These are phyloP conservation scores for Artemisia princeps DNA, from an alignment of 140 eudicot genomes.

Conservation along the genomic window DNA sequence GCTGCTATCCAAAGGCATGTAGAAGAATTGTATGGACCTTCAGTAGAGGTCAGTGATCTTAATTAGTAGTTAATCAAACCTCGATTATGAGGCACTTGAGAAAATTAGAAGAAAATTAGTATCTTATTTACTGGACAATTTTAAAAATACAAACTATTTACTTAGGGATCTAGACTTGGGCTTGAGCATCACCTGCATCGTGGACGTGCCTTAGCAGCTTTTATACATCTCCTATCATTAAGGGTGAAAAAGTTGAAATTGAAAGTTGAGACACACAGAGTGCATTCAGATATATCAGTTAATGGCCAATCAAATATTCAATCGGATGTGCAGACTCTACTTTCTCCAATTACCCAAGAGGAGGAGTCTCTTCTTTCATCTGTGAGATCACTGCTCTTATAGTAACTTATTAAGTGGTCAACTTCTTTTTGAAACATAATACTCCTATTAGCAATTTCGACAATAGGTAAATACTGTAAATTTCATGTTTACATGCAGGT, in stretches of 20 bases:
- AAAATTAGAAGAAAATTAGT: conserved; percentile 1
- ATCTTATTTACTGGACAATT: background rate
- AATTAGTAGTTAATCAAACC: background rate
- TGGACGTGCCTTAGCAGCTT: conserved; percentile 91
- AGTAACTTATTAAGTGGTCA: background rate
- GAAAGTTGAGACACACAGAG: conserved; percentile 36
- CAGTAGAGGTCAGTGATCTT: conserved; percentile 53
- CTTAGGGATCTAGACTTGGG: conserved; percentile 73
- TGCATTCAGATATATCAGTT: conserved; percentile 43
- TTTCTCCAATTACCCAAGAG: conserved; percentile 55
- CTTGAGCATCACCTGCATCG: conserved; percentile 94
- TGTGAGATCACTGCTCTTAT: conserved; percentile 35
- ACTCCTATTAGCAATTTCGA: too few species aligned
- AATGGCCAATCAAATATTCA: conserved; percentile 69
- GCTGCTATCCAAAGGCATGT: conserved; percentile 80
- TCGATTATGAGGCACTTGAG: conserved; percentile 13
- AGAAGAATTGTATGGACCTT: conserved; percentile 62
- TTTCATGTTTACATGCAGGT: conserved; percentile 39
- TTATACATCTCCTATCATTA: conserved; percentile 59
- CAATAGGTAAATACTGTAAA: background rate
- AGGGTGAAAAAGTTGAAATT: conserved; percentile 56
- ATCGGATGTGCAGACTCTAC: conserved; percentile 70
- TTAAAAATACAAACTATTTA: too few species aligned
- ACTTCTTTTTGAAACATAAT: too few species aligned
- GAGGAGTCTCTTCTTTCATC: conserved; percentile 81